phyloP scores from a whole-genome alignment of 2,329 filamentous ascomycete species.

The Nakataea oryzae region DNA sequence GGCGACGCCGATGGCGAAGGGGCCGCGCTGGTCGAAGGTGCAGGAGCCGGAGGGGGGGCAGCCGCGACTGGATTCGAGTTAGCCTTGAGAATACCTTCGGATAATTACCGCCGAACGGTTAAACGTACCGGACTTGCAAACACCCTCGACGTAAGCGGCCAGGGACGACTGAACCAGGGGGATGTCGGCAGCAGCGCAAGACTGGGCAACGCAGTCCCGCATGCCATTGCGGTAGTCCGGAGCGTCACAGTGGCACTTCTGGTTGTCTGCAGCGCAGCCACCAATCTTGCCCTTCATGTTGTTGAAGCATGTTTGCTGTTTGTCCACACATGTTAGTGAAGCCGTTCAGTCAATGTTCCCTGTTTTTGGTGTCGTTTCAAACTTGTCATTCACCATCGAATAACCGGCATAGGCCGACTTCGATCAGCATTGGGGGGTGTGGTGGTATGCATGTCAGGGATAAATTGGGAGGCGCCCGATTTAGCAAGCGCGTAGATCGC shows the following conservation, averaged over 20 bases:
- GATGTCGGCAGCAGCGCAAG: slow-evolving; percentile 9
- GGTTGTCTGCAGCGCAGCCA: slow-evolving; percentile 5
- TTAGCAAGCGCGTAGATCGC: background rate
- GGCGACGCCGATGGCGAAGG: background rate
- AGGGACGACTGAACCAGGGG: slow-evolving; percentile 2
- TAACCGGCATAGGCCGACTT: background rate
- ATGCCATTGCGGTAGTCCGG: slow-evolving; percentile 9
- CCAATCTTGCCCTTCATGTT: slow-evolving; percentile 7
- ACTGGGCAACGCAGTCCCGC: slow-evolving; percentile 9
- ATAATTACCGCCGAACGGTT: background rate
- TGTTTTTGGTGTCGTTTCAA: background rate
- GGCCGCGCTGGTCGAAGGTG: background rate
- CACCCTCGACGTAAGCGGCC: slow-evolving; percentile 8
- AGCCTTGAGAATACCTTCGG: background rate
- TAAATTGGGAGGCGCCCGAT: background rate
- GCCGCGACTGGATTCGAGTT: slow-evolving; percentile 1
- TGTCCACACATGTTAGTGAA: background rate
- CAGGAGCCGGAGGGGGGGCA: background rate
- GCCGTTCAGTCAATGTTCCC: background rate
- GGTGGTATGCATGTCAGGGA: background rate
- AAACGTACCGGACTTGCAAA: slow-evolving; percentile 11
- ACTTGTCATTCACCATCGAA: background rate
- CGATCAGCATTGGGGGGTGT: background rate
- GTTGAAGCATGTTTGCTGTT: slow-evolving; percentile 12
- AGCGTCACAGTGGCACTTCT: slow-evolving; percentile 10